Evolutionary conservation across 1,284 basidiomycete species (phyloP).

Genomic region (Macrocystidia cucumis): DNA sequence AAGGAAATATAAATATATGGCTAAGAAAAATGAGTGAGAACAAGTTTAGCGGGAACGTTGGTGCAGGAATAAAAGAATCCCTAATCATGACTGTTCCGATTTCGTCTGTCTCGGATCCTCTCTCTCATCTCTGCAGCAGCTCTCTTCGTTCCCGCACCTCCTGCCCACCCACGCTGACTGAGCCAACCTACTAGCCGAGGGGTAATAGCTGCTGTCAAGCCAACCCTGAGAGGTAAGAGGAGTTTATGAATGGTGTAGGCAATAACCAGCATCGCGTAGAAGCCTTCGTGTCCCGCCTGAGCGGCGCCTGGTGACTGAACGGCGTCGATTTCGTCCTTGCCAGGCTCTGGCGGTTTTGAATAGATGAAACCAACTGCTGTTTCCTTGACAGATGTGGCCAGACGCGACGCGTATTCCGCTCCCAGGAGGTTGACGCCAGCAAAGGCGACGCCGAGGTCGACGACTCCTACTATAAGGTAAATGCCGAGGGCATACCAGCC

Average conservation of each 20-base stretch:
- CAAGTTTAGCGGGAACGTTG: slow-evolving; percentile 1
- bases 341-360: slow-evolving; percentile 53
- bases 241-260: slow-evolving; percentile 96
- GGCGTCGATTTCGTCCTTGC: slow-evolving; percentile 47
- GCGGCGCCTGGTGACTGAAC: slow-evolving; percentile 17
- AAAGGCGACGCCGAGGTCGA: slow-evolving; percentile 84
- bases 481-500: slow-evolving; percentile 91
- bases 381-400: slow-evolving; percentile 55
- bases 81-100: slow-evolving; percentile 12
- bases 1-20: no score
- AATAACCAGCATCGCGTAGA: slow-evolving; percentile 88
- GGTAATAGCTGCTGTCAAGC: slow-evolving; percentile 83
- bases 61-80: slow-evolving; percentile 1
- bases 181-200: slow-evolving; percentile 82
- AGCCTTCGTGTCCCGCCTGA: slow-evolving; percentile 47
- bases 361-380: slow-evolving; percentile 34
- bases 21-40: no score
- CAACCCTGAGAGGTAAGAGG: slow-evolving; percentile 86
- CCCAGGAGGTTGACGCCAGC: slow-evolving; percentile 82
- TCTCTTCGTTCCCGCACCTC: slow-evolving; percentile 55
- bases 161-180: slow-evolving; percentile 67
- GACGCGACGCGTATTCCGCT: slow-evolving; percentile 79
- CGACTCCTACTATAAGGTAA: slow-evolving; percentile 61
- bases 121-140: slow-evolving; percentile 61
- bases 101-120: slow-evolving; percentile 31